Conservation (phyloP, 176 grass and related monocot species). For the Rhipidocladum racemiflorum region DNA sequence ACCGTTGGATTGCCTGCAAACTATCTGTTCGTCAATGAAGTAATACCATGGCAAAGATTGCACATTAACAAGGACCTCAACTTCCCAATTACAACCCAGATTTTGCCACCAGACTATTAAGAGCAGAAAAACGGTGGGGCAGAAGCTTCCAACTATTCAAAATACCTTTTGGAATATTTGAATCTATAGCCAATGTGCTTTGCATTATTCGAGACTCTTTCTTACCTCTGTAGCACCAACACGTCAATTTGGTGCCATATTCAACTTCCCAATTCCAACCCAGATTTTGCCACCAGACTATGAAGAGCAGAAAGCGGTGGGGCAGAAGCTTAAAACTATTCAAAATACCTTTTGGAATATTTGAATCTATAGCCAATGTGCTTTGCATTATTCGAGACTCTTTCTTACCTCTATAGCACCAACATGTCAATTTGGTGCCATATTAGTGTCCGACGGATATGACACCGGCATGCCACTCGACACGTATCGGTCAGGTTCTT, state of each 20-base stretch:
- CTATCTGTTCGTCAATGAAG: not conserved
- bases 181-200: not conserved
- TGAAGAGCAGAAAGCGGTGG: not conserved
- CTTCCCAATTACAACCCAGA: not conserved
- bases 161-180: not conserved
- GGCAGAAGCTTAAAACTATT: not conserved
- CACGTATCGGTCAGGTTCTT: no score
- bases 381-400: not conserved
- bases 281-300: not conserved
- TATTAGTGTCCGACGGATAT: no score
- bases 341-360: constrained; percentile 5
- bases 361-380: not conserved
- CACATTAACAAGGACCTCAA: not conserved
- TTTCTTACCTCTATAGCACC: no score
- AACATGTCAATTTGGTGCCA: no score
- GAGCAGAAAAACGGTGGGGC: not conserved
- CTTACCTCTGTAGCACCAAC: no score
- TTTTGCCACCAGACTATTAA: not conserved
- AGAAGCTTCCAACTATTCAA: not conserved
- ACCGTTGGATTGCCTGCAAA: not conserved
- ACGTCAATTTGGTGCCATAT: no score
- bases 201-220: not conserved
- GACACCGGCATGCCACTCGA: no score
- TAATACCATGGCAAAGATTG: not conserved
- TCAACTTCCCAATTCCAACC: not conserved